Base-by-base conservation (phyloP, 83 land plant species). In the Diphasiastrum complanatum region DNA sequence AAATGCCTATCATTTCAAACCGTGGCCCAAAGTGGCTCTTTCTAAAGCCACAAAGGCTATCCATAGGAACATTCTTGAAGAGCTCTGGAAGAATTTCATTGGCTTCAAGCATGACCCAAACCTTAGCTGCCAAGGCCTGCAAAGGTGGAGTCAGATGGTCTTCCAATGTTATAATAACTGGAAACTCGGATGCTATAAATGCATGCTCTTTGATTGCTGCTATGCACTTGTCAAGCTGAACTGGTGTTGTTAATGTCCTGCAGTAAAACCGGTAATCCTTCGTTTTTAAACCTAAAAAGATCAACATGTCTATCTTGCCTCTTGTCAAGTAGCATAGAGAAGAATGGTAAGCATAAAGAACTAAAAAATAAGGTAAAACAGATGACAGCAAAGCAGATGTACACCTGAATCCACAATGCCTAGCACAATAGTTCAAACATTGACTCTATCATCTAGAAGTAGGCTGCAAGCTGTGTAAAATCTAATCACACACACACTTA, bases 111-210 rank as follows among this genome's bases (percentile, higher is more conserved):
- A 29, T 11, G 5, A 65, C 63, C 2, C 51, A 85, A n/a, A n/a
- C 89, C 87, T 78, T 62, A 29, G 89, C 86, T 45, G 73, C 83
- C 69, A 82, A 76, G 33, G 73, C 80, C 64, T 79, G 89, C 48
- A 85, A 73, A 43, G 66, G 63, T 14, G 83, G 45, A 31, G 77
- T 77, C 36, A 82, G 81, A 47, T 85, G 89, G 50, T 85, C 89
- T 64, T 85, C 89, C 19, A 82, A 66, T 5, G 86, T 85, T 34
- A 85, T 65, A 30, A 83, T 69, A 1, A 85, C 81, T 43, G 89
- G 87, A 69, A 76, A 85, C 5, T 68, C 61, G 24, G 89, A 82
- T 38, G 78, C 76, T 34, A 16, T 2, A 66, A 83, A 85, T 8
- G 89, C 89, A 55, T 85, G 61, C 16, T 83, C 76, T 47, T 74